Evolutionary conservation across 1,284 basidiomycete genomes (phyloP).

Genomic region (Inonotus hispidus): DNA sequence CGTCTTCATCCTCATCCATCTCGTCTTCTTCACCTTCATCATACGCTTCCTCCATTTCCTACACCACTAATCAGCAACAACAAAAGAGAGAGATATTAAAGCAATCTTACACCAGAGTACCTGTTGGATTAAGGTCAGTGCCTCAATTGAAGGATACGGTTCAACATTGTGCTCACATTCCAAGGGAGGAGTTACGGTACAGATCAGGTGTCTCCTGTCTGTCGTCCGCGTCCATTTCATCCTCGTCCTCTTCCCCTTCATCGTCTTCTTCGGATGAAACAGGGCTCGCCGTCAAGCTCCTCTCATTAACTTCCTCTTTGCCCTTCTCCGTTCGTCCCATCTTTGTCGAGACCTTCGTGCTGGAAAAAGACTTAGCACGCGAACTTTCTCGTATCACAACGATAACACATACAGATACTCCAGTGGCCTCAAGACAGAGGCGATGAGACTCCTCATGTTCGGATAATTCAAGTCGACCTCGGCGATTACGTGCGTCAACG

Average conservation of each 20-base stretch:
- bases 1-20: slow-evolving; percentile 74
- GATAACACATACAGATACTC: slow-evolving; percentile 72
- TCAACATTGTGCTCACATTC: slow-evolving; percentile 62
- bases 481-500: slow-evolving; percentile 83
- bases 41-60: slow-evolving; percentile 82
- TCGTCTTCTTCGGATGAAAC: slow-evolving; percentile 53
- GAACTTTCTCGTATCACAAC: neutral
- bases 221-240: slow-evolving; percentile 37
- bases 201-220: slow-evolving; percentile 88
- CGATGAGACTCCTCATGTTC: slow-evolving; percentile 80
- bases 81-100: slow-evolving; percentile 12
- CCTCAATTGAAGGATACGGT: too few relatives aligned
- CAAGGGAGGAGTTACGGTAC: slow-evolving; percentile 94
- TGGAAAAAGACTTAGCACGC: slow-evolving; percentile 28
- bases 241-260: slow-evolving; percentile 40
- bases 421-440: slow-evolving; percentile 82
- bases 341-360: slow-evolving; percentile 94
- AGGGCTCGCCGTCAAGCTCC: slow-evolving; percentile 52
- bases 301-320: slow-evolving; percentile 52
- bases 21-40: slow-evolving; percentile 68
- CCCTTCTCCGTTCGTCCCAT: slow-evolving; percentile 83
- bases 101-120: slow-evolving; percentile 70
- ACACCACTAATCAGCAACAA: slow-evolving; percentile 9
- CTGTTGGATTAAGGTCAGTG: slow-evolving; percentile 29
- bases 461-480: slow-evolving; percentile 98